phyloP scores from a whole-genome alignment of 495 filamentous ascomycete genomes.

The Lentithecium fluviatile region DNA sequence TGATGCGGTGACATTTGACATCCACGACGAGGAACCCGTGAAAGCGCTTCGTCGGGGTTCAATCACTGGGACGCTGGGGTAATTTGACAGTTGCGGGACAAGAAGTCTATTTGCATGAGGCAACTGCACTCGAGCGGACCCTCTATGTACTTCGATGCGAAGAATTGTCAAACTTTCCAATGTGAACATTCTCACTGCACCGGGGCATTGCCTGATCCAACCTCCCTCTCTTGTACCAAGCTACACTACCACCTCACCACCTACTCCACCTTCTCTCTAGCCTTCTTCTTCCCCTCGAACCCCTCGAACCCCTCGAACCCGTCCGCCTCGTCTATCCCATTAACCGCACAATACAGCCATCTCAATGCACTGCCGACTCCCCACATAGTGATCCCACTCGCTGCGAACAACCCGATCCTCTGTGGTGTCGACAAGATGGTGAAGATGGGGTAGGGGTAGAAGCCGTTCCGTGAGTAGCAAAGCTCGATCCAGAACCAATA shows the following conservation, averaged over 20 bases:
- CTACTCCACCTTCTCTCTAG: background rate
- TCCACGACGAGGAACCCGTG: too few species aligned
- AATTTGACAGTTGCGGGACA: too few species aligned
- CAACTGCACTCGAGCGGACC: too few species aligned
- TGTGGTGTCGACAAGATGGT: conserved; percentile 58
- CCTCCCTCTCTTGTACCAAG: background rate
- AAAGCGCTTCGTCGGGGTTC: too few species aligned
- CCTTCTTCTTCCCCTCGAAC: background rate
- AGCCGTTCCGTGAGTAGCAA: conserved; percentile 74
- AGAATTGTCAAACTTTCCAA: too few species aligned
- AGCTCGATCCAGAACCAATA: conserved; percentile 91
- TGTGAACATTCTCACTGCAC: too few species aligned
- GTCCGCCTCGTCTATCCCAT: conserved; percentile 53
- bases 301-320: background rate
- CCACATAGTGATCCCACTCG: conserved; percentile 70
- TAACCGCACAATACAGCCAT: conserved; percentile 66
- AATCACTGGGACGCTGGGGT: too few species aligned
- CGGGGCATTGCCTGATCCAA: too few species aligned
- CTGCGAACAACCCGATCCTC: conserved; percentile 65
- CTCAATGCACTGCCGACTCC: conserved; percentile 64
- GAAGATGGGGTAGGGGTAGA: conserved; percentile 89
- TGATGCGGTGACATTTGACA: too few species aligned
- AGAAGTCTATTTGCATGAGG: too few species aligned
- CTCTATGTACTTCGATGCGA: too few species aligned
- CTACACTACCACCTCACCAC: background rate